Conservation (phyloP, 768 basidiomycete species). For the Amanita rubescens region DNA sequence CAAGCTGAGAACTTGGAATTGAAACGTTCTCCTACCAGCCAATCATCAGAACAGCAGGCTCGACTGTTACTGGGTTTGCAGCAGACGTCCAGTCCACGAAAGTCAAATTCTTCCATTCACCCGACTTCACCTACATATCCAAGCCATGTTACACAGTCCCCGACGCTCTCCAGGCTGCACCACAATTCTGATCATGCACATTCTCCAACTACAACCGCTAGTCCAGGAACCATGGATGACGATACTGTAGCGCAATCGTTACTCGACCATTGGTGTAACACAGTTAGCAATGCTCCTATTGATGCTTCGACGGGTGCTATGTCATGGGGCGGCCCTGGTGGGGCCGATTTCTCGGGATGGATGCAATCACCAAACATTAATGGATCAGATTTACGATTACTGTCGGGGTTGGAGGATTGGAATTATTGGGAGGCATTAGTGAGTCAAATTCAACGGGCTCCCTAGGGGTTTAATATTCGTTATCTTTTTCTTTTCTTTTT, state of each 20-base stretch:
- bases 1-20: conserved; percentile 36
- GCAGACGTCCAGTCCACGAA: conserved; percentile 28
- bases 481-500: conserved; percentile 2
- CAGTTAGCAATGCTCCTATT: conserved; percentile 59
- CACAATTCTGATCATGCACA: conserved; percentile 39
- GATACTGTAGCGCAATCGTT: conserved; percentile 70
- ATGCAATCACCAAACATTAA: conserved; percentile 34
- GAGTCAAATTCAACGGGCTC: conserved; percentile 44
- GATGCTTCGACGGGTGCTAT: conserved; percentile 44
- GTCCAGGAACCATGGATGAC: conserved; percentile 60
- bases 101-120: conserved; percentile 25
- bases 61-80: conserved; percentile 46
- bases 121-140: conserved; percentile 13
- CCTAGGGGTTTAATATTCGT: conserved; percentile 14
- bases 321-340: conserved; percentile 55
- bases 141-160: conserved; percentile 34
- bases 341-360: conserved; percentile 55
- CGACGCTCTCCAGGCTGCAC: conserved; percentile 56
- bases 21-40: conserved; percentile 17
- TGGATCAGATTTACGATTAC: conserved; percentile 35
- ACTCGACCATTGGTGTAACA: conserved; percentile 80
- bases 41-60: conserved; percentile 33
- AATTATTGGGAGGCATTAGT: conserved; percentile 78
- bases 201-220: conserved; percentile 61
- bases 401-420: conserved; percentile 60